Evolutionary conservation across 2,329 filamentous ascomycete species (phyloP).

Genomic region (Aspergillus intermedius): DNA sequence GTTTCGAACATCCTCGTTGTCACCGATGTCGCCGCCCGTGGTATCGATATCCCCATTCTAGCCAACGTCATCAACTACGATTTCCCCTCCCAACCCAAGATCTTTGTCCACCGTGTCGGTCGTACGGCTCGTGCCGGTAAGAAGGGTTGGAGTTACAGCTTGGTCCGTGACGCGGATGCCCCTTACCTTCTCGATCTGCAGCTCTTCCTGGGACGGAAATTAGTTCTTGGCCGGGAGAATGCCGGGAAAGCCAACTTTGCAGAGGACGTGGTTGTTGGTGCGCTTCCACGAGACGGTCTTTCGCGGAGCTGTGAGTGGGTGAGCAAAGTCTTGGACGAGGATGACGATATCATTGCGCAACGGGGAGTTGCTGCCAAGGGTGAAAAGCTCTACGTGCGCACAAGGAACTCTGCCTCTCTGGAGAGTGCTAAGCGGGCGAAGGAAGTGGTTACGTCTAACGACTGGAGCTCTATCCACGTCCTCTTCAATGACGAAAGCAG

Average conservation of each 20-base stretch:
- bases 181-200: conserved; percentile 92
- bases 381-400: conserved; percentile 86
- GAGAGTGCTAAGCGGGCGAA: conserved; percentile 87
- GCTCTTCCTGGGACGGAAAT: conserved; percentile 79
- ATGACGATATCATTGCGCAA: conserved; percentile 65
- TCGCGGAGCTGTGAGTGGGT: conserved; percentile 76
- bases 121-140: conserved; percentile 91
- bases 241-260: conserved; percentile 62
- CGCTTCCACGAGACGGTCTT: conserved; percentile 64
- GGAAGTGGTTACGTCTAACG: conserved; percentile 62
- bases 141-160: conserved; percentile 89
- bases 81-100: conserved; percentile 92
- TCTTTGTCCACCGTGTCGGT: conserved; percentile 93
- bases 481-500: conserved; percentile 66
- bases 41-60: conserved; percentile 94
- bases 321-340: conserved; percentile 68
- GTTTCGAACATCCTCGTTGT: conserved; percentile 87
- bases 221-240: conserved; percentile 65
- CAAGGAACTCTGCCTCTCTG: conserved; percentile 78
- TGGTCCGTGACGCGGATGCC: conserved; percentile 79
- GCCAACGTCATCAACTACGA: conserved; percentile 99
- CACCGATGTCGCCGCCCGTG: conserved; percentile 90
- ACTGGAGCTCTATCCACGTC: conserved; percentile 69
- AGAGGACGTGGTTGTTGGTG: conserved; percentile 76
- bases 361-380: conserved; percentile 74